Evolutionary conservation across 2,329 filamentous ascomycete species (phyloP).

Genomic region (Botrytis hyacinthi): DNA sequence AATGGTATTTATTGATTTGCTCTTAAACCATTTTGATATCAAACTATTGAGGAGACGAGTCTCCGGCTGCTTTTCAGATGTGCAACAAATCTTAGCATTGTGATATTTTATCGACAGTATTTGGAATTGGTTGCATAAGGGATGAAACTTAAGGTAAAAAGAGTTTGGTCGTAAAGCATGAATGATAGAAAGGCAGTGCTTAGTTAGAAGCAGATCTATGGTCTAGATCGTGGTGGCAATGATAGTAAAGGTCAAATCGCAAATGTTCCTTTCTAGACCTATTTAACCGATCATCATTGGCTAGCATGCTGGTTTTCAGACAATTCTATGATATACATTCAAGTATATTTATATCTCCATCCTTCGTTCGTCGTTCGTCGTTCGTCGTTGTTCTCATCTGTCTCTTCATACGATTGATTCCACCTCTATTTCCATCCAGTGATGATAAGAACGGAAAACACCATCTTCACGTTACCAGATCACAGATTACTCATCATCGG

Average conservation of each 20-base stretch:
- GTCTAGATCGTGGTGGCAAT: neutral
- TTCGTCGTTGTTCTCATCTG: neutral
- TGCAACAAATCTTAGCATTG: neutral
- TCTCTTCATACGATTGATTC: neutral
- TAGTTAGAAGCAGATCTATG: neutral
- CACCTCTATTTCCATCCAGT: neutral
- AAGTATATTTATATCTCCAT: neutral
- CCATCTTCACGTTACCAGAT: neutral
- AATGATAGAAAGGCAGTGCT: neutral
- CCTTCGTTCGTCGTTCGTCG: neutral
- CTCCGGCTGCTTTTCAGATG: neutral
- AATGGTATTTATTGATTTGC: neutral
- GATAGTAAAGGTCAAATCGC: neutral
- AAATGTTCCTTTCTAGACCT: neutral
- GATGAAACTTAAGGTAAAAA: neutral
- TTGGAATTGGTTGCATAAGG: neutral
- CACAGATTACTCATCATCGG: constrained; percentile 2
- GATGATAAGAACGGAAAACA: neutral
- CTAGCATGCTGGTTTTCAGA: neutral
- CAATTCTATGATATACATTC: neutral
- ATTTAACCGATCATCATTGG: neutral
- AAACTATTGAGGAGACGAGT: neutral
- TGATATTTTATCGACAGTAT: neutral
- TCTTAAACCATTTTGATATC: neutral
- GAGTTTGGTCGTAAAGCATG: neutral